Evolutionary conservation across 495 filamentous ascomycete genomes (phyloP).

Genomic region (Xylaria curta): DNA sequence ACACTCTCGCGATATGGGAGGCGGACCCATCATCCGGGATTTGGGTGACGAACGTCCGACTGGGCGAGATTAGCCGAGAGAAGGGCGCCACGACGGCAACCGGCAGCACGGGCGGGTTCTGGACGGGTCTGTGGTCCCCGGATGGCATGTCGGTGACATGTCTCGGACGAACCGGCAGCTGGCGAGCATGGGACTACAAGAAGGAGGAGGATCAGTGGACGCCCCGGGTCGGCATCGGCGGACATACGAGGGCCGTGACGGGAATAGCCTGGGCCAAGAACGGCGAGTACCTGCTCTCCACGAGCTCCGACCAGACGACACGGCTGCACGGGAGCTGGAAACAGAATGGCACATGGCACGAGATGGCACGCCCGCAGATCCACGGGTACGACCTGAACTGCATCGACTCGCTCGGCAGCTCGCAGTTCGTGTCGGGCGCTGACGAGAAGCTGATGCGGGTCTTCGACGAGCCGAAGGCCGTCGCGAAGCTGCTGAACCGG

Average conservation of each 20-base stretch:
- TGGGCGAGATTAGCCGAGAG: slow-evolving; percentile 91
- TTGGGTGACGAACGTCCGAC: slow-evolving; percentile 82
- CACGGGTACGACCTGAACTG: slow-evolving; percentile 99
- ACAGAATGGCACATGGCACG: slow-evolving; percentile 76
- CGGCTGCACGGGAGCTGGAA: slow-evolving; percentile 88
- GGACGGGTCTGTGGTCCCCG: slow-evolving; percentile 93
- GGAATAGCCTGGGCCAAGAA: slow-evolving; percentile 83
- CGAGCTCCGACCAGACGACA: slow-evolving; percentile 93
- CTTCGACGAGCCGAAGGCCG: slow-evolving; percentile 86
- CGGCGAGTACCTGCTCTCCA: slow-evolving; percentile 86
- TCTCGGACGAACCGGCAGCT: slow-evolving; percentile 89
- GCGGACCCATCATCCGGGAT: slow-evolving; percentile 81
- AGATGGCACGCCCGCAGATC: slow-evolving; percentile 94
- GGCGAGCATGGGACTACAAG: slow-evolving; percentile 76
- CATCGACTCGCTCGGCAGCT: slow-evolving; percentile 71
- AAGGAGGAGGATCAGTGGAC: slow-evolving; percentile 67
- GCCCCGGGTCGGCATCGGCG: slow-evolving; percentile 77
- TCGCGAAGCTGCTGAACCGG: slow-evolving; percentile 72
- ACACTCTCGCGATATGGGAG: slow-evolving; percentile 91
- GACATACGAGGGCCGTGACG: slow-evolving; percentile 80
- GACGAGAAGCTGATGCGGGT: slow-evolving; percentile 97
- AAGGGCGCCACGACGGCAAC: slow-evolving; percentile 96
- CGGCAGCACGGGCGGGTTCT: slow-evolving; percentile 93
- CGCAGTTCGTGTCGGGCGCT: slow-evolving; percentile 90
- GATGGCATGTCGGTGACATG: slow-evolving; percentile 74